Percentiles rank a stretch among this genome's conserved stretches.
Conservation (phyloP, 805 yeast species). For the Wickerhamiella bombiphila region DNA sequence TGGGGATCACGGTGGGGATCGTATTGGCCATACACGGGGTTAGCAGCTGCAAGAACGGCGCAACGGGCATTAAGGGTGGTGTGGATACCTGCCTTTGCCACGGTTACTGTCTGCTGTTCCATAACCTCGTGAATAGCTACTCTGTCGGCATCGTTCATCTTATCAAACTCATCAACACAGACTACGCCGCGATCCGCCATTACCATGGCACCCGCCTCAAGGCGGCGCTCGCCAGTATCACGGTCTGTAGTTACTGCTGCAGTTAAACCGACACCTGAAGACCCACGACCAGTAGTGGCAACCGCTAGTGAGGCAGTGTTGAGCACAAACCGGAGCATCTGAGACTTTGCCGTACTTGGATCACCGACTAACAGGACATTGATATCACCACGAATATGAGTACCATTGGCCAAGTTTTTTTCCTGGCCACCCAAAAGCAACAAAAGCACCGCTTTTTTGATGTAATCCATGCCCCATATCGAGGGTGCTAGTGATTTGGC, state of each 20-base stretch:
- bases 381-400: constrained; percentile 96
- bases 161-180: constrained; percentile 97
- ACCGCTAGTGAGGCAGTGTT: constrained; percentile 92
- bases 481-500: constrained; percentile 89
- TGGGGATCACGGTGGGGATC: constrained; percentile 94
- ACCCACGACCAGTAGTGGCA: constrained; percentile 97
- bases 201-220: constrained; percentile 99
- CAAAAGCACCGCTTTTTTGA: constrained; percentile 78
- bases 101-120: constrained; percentile 98
- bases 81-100: constrained; percentile 96
- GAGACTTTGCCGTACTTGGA: constrained; percentile 97
- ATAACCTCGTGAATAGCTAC: constrained; percentile 98
- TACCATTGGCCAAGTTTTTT: constrained; percentile 84
- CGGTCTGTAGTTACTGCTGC: constrained; percentile 95
- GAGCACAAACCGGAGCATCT: constrained; percentile 81
- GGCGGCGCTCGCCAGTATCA: constrained; percentile 90
- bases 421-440: constrained; percentile 92
- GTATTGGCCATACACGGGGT: constrained; percentile 93
- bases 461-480: constrained; percentile 82
- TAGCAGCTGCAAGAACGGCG: constrained; percentile 94
- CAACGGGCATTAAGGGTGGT: constrained; percentile 93
- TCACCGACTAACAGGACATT: constrained; percentile 95
- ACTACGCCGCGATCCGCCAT: constrained; percentile 94
- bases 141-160: constrained; percentile 92
- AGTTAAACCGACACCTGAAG: constrained; percentile 99